A percentile compares a stretch with the other conserved stretches of the same genome.
phyloP scores from a whole-genome alignment of 805 yeast species.

The Wickerhamiella hasegawae region DNA sequence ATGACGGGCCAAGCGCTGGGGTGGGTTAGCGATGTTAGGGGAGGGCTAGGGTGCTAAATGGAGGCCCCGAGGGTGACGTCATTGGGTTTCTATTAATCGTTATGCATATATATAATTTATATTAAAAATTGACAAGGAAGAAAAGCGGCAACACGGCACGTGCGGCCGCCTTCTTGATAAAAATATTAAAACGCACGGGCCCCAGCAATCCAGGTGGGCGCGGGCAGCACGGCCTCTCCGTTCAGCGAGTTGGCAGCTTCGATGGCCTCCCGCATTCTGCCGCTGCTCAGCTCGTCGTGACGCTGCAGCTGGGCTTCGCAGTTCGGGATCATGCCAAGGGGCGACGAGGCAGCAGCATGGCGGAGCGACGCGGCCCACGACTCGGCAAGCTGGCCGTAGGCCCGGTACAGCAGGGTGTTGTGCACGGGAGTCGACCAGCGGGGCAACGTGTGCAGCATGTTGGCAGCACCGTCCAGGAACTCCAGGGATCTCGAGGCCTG shows the following conservation, averaged over 20 bases:
- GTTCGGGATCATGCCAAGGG: constrained; percentile 9
- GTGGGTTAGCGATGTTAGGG: too few relatives aligned
- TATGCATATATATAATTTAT: too few relatives aligned
- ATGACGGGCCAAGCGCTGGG: too few relatives aligned
- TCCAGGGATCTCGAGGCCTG: constrained; percentile 38
- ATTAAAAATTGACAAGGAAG: too few relatives aligned
- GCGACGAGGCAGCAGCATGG: constrained; percentile 6
- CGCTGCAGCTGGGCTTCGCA: constrained; percentile 12
- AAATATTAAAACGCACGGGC: not conserved
- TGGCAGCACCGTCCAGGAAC: constrained; percentile 47
- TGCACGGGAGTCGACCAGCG: constrained; percentile 36
- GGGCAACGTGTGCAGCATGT: constrained; percentile 47
- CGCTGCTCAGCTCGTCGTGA: constrained; percentile 10
- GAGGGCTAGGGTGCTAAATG: too few relatives aligned
- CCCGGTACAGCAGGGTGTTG: constrained; percentile 29
- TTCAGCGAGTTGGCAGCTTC: not conserved
- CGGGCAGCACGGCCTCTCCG: not conserved
- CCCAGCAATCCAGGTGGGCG: not conserved
- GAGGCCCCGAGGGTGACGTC: too few relatives aligned
- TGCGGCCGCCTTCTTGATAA: too few relatives aligned
- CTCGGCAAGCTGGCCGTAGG: constrained; percentile 44
- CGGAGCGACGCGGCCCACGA: constrained; percentile 29
- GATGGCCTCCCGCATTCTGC: constrained; percentile 8
- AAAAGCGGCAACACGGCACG: too few relatives aligned
- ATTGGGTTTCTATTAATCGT: too few relatives aligned